These are phyloP conservation scores for Talaromyces verruculosus DNA, from an alignment of 2,329 filamentous ascomycete genomes.

Conservation along the genomic window DNA sequence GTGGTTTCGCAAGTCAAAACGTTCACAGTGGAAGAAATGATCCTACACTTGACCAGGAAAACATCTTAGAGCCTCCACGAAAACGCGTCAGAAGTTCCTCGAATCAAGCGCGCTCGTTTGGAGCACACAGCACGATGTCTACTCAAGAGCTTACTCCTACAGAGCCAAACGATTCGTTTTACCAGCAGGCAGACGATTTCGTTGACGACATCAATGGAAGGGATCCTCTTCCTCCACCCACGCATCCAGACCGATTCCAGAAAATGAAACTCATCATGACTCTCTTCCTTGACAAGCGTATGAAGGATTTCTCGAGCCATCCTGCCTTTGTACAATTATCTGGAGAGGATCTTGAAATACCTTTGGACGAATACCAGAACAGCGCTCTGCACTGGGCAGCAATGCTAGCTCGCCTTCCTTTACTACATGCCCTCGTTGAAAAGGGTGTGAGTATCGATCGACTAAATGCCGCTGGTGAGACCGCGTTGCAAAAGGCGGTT, in stretches of 20 bases:
- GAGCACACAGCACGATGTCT: conserved; percentile 36
- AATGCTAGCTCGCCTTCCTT: conserved; percentile 79
- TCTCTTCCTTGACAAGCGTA: conserved; percentile 73
- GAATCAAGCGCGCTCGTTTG: conserved; percentile 46
- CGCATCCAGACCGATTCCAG: conserved; percentile 66
- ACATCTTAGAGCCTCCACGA: conserved; percentile 71
- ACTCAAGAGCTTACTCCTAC: conserved; percentile 47
- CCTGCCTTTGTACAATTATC: conserved; percentile 74
- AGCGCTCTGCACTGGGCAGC: conserved; percentile 96
- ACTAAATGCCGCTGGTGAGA: conserved; percentile 86
- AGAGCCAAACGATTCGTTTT: conserved; percentile 50
- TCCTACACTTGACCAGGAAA: conserved; percentile 53
- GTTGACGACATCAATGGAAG: conserved; percentile 38
- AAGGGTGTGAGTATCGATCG: conserved; percentile 85
- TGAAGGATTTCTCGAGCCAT: conserved; percentile 70
- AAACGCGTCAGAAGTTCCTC: conserved; percentile 68
- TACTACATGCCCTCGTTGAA: conserved; percentile 77
- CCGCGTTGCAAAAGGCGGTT: conserved; percentile 87
- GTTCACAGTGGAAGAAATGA: conserved; percentile 47
- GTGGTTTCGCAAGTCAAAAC: conserved; percentile 62
- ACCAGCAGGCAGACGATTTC: conserved; percentile 41
- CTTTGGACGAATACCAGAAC: conserved; percentile 80
- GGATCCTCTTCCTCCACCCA: conserved; percentile 52
- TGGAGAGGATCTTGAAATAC: conserved; percentile 81
- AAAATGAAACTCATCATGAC: conserved; percentile 81